A percentile compares a stretch with the other conserved stretches of the same genome.
Conservation (phyloP, 805 yeast genomes). For the Ogataea minuta region DNA sequence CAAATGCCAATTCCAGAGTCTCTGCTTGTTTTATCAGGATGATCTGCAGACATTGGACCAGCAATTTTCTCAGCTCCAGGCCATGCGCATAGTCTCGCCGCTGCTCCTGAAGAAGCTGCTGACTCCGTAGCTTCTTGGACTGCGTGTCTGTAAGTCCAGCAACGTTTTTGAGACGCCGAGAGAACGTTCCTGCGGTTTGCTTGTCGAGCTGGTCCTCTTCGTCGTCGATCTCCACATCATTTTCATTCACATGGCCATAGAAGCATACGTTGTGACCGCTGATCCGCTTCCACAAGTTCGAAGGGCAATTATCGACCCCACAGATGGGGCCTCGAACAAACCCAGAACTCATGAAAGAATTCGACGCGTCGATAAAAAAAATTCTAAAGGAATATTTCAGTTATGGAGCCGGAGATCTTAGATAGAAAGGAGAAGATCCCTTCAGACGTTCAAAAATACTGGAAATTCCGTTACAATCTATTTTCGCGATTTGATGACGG, state of each 20-base stretch:
- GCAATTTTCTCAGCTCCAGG: slow-evolving; percentile 18
- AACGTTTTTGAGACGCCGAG: slow-evolving; percentile 51
- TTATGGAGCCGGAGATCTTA: slow-evolving; percentile 14
- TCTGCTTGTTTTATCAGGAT: slow-evolving; percentile 48
- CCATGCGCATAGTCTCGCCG: slow-evolving; percentile 24
- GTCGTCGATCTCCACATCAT: slow-evolving; percentile 74
- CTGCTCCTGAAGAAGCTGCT: slow-evolving; percentile 13
- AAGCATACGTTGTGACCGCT: slow-evolving; percentile 86
- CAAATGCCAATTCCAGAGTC: slow-evolving; percentile 36
- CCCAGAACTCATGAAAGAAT: slow-evolving; percentile 16
- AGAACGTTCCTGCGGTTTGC: slow-evolving; percentile 56
- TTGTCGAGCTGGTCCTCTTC: slow-evolving; percentile 70
- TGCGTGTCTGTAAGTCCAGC: slow-evolving; percentile 37
- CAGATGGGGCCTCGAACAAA: slow-evolving; percentile 72
- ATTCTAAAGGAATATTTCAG: background rate
- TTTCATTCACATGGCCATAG: slow-evolving; percentile 85
- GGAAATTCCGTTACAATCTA: slow-evolving; percentile 58
- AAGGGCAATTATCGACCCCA: slow-evolving; percentile 87
- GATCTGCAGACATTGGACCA: slow-evolving; percentile 27
- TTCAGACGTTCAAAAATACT: slow-evolving; percentile 46
- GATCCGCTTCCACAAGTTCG: slow-evolving; percentile 64
- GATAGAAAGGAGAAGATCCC: slow-evolving; percentile 31
- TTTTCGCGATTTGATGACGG: slow-evolving; percentile 69
- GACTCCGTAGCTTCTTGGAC: slow-evolving; percentile 13
- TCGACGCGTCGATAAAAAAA: slow-evolving; percentile 4